These are phyloP conservation scores for Trametes maxima DNA, from an alignment of 768 basidiomycete genomes.

Conservation along the genomic window DNA sequence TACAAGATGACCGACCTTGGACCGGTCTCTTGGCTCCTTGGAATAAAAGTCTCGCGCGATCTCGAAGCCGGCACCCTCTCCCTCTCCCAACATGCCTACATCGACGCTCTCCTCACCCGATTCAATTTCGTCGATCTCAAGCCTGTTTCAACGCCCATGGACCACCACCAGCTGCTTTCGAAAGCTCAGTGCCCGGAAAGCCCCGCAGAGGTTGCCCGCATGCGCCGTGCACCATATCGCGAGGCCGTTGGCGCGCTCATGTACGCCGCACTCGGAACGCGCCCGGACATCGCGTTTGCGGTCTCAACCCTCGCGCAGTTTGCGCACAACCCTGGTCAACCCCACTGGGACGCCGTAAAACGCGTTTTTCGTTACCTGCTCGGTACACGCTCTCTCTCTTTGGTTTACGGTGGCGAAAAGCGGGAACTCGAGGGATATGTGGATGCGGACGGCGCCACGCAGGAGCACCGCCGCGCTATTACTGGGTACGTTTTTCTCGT, in stretches of 20 bases:
- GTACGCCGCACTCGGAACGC: slow-evolving; percentile 33
- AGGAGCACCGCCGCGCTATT: too few species aligned
- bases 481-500: too few species aligned
- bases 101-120: slow-evolving; percentile 32
- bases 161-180: too few species aligned
- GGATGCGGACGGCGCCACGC: too few species aligned
- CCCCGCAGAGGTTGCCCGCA: slow-evolving; percentile 1
- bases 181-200: too few species aligned
- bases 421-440: too few species aligned
- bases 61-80: slow-evolving; percentile 21
- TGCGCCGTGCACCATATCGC: slow-evolving; percentile 8
- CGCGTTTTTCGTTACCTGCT: too few species aligned
- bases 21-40: slow-evolving; percentile 21
- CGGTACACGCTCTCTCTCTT: too few species aligned
- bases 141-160: slow-evolving; percentile 39
- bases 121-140: slow-evolving; percentile 37
- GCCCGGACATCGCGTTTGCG: slow-evolving; percentile 35
- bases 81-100: slow-evolving; percentile 35
- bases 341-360: too few species aligned
- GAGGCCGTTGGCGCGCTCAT: slow-evolving; percentile 32
- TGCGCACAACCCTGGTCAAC: too few species aligned
- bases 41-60: slow-evolving; percentile 28
- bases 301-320: slow-evolving; percentile 25
- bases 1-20: neutral
- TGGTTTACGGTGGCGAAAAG: too few species aligned